Conservation (phyloP, 192 early-diverging fungal species). For the Entomortierella chlamydospora region DNA sequence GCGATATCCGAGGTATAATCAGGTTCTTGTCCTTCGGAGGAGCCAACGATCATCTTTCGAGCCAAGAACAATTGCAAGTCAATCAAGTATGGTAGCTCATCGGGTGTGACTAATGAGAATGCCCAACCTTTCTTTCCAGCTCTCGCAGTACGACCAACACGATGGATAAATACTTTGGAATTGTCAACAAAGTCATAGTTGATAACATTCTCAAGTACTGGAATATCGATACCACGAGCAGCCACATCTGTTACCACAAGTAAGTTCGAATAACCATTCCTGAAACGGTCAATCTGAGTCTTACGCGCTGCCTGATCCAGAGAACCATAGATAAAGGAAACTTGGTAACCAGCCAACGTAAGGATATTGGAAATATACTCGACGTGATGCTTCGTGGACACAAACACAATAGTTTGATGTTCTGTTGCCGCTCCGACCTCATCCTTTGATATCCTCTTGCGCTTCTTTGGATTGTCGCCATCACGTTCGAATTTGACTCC, state of each 20-base stretch:
- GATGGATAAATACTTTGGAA: constrained; percentile 96
- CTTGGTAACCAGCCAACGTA: constrained; percentile 72
- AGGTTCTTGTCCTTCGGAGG: constrained; percentile 36
- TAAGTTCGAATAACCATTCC: constrained; percentile 79
- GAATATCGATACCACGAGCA: constrained; percentile 99
- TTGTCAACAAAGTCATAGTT: constrained; percentile 96
- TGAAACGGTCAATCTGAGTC: constrained; percentile 88
- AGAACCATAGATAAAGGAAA: constrained; percentile 94
- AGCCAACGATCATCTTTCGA: constrained; percentile 68
- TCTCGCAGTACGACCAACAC: constrained; percentile 96
- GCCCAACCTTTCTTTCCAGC: constrained; percentile 95
- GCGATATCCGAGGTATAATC: constrained; percentile 86
- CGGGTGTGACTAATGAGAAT: constrained; percentile 85
- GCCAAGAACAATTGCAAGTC: constrained; percentile 95
- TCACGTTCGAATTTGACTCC: constrained; percentile 56
- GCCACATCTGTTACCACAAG: constrained; percentile 98
- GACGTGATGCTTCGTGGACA: constrained; percentile 97
- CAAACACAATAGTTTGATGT: constrained; percentile 93
- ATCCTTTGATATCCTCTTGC: constrained; percentile 51
- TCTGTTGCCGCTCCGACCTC: constrained; percentile 32
- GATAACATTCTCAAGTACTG: constrained; percentile 95
- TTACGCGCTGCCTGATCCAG: constrained; percentile 93
- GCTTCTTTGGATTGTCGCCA: constrained; percentile 55
- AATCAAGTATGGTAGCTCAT: constrained; percentile 93
- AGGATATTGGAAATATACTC: constrained; percentile 90